These are phyloP conservation scores for Bertia moriformis DNA, from an alignment of 2,329 filamentous ascomycete genomes.

Conservation along the genomic window DNA sequence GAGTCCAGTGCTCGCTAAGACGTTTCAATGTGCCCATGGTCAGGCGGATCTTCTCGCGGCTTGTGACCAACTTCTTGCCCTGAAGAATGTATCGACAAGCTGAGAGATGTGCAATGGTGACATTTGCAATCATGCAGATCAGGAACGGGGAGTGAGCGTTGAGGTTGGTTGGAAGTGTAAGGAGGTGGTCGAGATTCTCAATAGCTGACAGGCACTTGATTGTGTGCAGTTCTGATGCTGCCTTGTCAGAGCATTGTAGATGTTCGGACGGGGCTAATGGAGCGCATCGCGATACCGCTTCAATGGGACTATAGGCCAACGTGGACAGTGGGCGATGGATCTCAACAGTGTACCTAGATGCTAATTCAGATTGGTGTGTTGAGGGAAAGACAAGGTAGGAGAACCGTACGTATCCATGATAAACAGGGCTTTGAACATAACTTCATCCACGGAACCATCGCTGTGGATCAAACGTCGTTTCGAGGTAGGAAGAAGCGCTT, in stretches of 20 bases:
- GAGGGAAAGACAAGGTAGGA: background rate
- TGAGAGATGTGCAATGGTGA: slow-evolving; percentile 11
- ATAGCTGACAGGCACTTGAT: slow-evolving; percentile 9
- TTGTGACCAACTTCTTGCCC: slow-evolving; percentile 7
- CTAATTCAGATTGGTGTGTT: background rate
- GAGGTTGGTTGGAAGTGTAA: slow-evolving; percentile 10
- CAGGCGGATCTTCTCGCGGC: slow-evolving; percentile 10
- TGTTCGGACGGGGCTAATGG: slow-evolving; percentile 9
- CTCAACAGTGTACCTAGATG: background rate
- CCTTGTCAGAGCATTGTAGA: slow-evolving; percentile 4
- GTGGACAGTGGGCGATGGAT: background rate
- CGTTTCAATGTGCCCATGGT: slow-evolving; percentile 2
- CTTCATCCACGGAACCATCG: background rate
- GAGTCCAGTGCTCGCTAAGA: slow-evolving; percentile 1
- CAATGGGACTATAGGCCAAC: background rate
- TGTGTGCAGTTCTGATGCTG: slow-evolving; percentile 9
- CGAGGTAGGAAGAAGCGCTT: slow-evolving; percentile 9
- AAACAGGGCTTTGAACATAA: background rate
- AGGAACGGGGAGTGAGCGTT: slow-evolving; percentile 10
- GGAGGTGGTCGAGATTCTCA: slow-evolving; percentile 8
- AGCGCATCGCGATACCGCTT: slow-evolving; percentile 8
- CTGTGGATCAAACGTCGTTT: background rate
- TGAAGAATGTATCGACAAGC: slow-evolving; percentile 10
- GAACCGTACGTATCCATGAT: background rate
- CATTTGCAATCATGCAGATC: slow-evolving; percentile 12